phyloP scores from a whole-genome alignment of 495 filamentous ascomycete species.

The Lepraria neglecta region DNA sequence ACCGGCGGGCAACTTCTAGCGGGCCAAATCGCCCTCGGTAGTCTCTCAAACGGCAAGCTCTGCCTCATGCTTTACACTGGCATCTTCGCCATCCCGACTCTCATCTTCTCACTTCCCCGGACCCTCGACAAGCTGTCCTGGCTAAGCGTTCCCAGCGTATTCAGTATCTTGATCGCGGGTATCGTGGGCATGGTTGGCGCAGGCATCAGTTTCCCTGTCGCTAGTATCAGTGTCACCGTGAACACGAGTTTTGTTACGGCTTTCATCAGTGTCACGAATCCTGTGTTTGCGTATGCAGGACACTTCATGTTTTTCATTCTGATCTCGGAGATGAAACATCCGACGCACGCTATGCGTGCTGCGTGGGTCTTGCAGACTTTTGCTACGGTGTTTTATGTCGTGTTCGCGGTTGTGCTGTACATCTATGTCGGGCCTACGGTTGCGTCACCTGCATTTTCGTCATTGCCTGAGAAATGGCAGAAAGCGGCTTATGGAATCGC shows the following conservation, averaged over 20 bases:
- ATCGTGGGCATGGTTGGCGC: conserved; percentile 41
- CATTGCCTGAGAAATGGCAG: conserved; percentile 39
- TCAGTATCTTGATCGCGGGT: conserved; percentile 36
- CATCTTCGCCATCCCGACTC: conserved; percentile 39
- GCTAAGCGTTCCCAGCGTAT: conserved; percentile 27
- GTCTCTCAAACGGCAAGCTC: conserved; percentile 35
- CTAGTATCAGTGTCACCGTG: conserved; percentile 24
- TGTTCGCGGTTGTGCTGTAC: conserved; percentile 49
- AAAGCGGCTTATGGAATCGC: conserved; percentile 43
- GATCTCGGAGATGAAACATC: conserved; percentile 53
- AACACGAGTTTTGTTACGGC: conserved; percentile 34
- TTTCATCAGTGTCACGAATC: conserved; percentile 39
- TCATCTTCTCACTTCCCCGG: conserved; percentile 31
- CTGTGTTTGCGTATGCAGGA: conserved; percentile 39
- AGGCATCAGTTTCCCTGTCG: conserved; percentile 31
- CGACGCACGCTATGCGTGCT: conserved; percentile 51
- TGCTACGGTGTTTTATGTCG: conserved; percentile 47
- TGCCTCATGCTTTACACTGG: conserved; percentile 41
- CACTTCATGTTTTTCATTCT: conserved; percentile 51
- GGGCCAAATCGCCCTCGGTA: conserved; percentile 36
- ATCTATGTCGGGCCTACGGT: conserved; percentile 46
- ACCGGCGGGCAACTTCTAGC: conserved; percentile 39
- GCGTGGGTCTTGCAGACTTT: conserved; percentile 43
- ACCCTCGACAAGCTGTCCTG: conserved; percentile 28
- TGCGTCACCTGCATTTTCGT: conserved; percentile 47